Evolutionary conservation across 176 grass and related monocot genomes (phyloP).

Genomic region (Cymbopogon citratus): DNA sequence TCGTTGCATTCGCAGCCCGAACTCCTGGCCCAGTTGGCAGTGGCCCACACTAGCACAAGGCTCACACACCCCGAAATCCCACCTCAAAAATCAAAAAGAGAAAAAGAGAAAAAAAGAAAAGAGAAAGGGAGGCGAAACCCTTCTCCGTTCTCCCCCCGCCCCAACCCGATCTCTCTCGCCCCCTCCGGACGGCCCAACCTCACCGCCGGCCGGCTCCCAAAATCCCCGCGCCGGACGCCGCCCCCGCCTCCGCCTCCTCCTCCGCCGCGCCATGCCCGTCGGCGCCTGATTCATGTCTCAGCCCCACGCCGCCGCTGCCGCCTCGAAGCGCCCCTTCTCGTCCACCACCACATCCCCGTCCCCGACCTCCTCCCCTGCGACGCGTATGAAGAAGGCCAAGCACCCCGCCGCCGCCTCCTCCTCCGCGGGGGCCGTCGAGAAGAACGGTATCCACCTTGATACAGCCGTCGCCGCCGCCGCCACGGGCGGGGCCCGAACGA

Average conservation of each 20-base stretch:
- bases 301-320: constrained; percentile 34
- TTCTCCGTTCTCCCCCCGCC: constrained; percentile 21
- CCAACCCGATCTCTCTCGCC: constrained; percentile 42
- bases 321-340: constrained; percentile 47
- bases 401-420: constrained; percentile 27
- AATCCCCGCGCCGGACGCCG: constrained; percentile 31
- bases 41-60: neutral
- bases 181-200: constrained; percentile 8
- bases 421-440: constrained; percentile 31
- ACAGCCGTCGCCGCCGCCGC: neutral
- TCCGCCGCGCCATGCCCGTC: constrained; percentile 38
- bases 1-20: too few species aligned
- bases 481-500: neutral
- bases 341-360: constrained; percentile 30
- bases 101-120: neutral
- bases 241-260: neutral
- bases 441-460: constrained; percentile 53
- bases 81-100: neutral
- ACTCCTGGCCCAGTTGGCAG: neutral
- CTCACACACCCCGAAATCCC: neutral
- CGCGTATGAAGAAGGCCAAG: constrained; percentile 65
- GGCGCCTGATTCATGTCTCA: constrained; percentile 61
- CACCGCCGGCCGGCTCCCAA: constrained; percentile 26
- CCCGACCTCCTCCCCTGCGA: constrained; percentile 19
- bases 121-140: constrained; percentile 19